Conservation (phyloP, 2,329 filamentous ascomycete genomes). For the Orbilia javanica region DNA sequence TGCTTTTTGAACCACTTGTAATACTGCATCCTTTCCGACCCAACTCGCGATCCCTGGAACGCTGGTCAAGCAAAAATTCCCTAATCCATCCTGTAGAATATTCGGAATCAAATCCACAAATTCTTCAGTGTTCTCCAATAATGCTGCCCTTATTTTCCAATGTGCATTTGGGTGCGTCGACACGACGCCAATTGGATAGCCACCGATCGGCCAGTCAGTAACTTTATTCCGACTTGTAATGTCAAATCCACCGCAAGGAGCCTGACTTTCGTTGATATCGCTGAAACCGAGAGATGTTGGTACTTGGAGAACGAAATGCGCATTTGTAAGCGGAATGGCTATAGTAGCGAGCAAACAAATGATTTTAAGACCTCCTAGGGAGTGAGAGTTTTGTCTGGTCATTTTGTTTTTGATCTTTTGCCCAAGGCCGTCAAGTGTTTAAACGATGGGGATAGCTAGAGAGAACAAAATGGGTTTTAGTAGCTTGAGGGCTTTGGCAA, state of each 20-base stretch:
- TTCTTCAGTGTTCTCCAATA: conserved; percentile 13
- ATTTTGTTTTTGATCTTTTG: too few relatives aligned
- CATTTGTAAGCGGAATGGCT: not conserved
- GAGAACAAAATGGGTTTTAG: too few relatives aligned
- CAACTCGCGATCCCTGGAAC: conserved; percentile 22
- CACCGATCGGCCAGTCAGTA: conserved; percentile 24
- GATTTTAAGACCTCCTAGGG: too few relatives aligned
- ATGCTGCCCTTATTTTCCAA: conserved; percentile 33
- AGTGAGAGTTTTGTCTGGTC: too few relatives aligned
- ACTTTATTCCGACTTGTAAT: conserved; percentile 29
- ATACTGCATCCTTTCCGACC: conserved; percentile 35
- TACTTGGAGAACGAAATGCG: conserved; percentile 25
- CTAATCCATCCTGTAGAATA: conserved; percentile 22
- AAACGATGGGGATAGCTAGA: too few relatives aligned
- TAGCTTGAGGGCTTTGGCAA: too few relatives aligned
- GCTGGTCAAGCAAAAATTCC: conserved; percentile 22
- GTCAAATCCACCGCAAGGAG: conserved; percentile 36
- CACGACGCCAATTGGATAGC: conserved; percentile 30
- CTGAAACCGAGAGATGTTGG: conserved; percentile 31
- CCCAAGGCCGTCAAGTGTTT: too few relatives aligned
- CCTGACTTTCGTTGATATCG: conserved; percentile 19
- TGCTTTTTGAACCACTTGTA: conserved; percentile 36
- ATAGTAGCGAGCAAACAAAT: too few relatives aligned
- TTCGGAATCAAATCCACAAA: conserved; percentile 42
- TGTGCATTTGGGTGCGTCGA: conserved; percentile 29